These are phyloP conservation scores for Echeveria elegans DNA, from an alignment of 164 flowering plant species.

Conservation along the genomic window DNA sequence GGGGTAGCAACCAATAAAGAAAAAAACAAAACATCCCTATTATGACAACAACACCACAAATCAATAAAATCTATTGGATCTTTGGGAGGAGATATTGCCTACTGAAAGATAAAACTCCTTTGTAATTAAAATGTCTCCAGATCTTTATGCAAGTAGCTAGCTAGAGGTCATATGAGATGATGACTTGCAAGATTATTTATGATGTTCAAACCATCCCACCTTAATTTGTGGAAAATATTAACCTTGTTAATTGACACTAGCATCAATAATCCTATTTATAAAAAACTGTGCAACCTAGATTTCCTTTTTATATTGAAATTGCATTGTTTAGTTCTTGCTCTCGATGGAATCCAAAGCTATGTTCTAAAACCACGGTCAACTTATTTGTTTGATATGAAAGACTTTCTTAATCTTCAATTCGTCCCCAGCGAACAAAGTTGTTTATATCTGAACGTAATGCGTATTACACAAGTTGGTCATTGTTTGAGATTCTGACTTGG, in stretches of 20 bases:
- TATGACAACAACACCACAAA: not conserved
- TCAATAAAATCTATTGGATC: not conserved
- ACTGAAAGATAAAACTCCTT: not conserved
- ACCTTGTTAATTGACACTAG: not conserved
- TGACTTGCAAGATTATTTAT: not conserved
- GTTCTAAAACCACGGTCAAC: not conserved
- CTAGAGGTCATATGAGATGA: not conserved
- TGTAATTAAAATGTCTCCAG: not conserved
- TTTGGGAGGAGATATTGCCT: not conserved
- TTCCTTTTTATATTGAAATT: not conserved
- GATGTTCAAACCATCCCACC: not conserved
- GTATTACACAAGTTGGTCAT: too few relatives aligned
- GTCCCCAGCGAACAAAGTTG: too few relatives aligned
- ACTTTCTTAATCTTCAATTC: not conserved
- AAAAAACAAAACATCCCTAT: constrained; percentile 1
- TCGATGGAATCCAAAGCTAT: not conserved
- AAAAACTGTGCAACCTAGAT: not conserved
- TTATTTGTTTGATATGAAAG: not conserved
- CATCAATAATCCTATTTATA: not conserved
- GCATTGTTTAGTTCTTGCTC: not conserved
- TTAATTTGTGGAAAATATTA: not conserved
- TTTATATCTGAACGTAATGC: too few relatives aligned
- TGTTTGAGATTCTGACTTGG: not conserved
- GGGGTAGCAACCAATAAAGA: not conserved
- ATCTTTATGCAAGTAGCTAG: not conserved